Percentiles rank a stretch among this genome's conserved stretches.
phyloP scores from a whole-genome alignment of 2,329 filamentous ascomycete genomes.

The Neonectria coccinea region DNA sequence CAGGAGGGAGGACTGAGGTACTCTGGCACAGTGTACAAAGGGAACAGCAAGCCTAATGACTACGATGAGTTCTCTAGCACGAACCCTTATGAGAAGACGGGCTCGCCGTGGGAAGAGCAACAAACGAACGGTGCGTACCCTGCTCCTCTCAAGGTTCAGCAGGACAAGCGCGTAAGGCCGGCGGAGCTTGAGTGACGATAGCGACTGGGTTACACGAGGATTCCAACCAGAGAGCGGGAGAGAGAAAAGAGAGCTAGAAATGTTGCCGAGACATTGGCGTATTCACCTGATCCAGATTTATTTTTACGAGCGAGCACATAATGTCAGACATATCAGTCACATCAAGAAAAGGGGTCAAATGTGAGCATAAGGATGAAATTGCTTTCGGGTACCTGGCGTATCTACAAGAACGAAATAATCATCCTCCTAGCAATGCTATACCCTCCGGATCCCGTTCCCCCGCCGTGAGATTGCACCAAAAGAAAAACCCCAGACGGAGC shows the following conservation, averaged over 20 bases:
- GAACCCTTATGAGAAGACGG: slow-evolving; percentile 31
- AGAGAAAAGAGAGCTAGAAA: neutral
- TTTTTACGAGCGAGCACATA: slow-evolving; percentile 10
- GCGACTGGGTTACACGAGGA: neutral
- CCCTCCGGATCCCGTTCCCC: slow-evolving; percentile 28
- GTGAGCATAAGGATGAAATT: slow-evolving; percentile 36
- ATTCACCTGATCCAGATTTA: neutral
- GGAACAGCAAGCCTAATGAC: slow-evolving; percentile 37
- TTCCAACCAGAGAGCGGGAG: too few relatives aligned
- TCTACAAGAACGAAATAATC: slow-evolving; percentile 41
- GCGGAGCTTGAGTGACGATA: slow-evolving; percentile 17
- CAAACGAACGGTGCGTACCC: slow-evolving; percentile 16
- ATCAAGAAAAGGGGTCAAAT: neutral
- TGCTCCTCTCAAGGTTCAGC: slow-evolving; percentile 18
- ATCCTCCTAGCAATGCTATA: slow-evolving; percentile 38
- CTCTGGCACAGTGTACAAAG: slow-evolving; percentile 36
- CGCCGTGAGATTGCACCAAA: slow-evolving; percentile 21
- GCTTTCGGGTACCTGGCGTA: slow-evolving; percentile 38
- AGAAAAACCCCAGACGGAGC: slow-evolving; percentile 21
- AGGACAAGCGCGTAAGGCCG: slow-evolving; percentile 12
- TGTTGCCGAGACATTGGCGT: neutral
- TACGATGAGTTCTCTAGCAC: slow-evolving; percentile 37
- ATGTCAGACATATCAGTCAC: slow-evolving; percentile 18
- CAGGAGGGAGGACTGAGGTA: slow-evolving; percentile 29
- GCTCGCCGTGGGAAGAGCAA: slow-evolving; percentile 24